phyloP scores from a whole-genome alignment of 192 early-diverging fungal species.

The Lunasporangiospora selenospora region DNA sequence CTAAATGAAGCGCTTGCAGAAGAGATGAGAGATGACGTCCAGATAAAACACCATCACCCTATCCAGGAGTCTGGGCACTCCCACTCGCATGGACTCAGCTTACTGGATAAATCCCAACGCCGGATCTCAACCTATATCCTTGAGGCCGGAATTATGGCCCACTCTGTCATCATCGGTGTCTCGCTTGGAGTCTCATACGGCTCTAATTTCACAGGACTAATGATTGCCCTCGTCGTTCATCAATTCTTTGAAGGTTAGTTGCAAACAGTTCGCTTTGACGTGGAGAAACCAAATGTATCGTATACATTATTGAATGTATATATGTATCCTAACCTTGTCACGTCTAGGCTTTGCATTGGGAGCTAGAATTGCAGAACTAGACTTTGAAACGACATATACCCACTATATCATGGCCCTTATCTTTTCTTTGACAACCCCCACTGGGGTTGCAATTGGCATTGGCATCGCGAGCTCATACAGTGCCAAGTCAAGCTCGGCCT shows the following conservation, averaged over 20 bases:
- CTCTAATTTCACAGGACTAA: conserved; percentile 63
- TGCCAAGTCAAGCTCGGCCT: conserved; percentile 50
- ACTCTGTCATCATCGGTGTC: conserved; percentile 73
- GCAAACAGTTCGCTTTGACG: too few relatives aligned
- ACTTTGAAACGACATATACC: conserved; percentile 45
- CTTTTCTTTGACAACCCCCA: conserved; percentile 76
- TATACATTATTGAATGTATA: conserved; percentile 8
- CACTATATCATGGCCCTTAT: conserved; percentile 62
- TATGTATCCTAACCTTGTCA: conserved; percentile 51
- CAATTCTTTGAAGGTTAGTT: conserved; percentile 59
- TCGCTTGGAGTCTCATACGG: conserved; percentile 65
- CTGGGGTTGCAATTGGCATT: conserved; percentile 80
- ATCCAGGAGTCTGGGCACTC: not conserved
- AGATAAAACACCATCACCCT: conserved; percentile 6
- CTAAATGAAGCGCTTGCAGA: not conserved
- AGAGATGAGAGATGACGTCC: not conserved
- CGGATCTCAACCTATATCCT: conserved; percentile 61
- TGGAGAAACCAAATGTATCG: conserved; percentile 1
- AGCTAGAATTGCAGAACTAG: conserved; percentile 64
- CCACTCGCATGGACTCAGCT: conserved; percentile 10
- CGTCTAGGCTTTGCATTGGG: conserved; percentile 71
- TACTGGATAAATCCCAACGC: conserved; percentile 2
- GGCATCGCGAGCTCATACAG: conserved; percentile 65
- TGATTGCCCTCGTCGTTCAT: conserved; percentile 75
- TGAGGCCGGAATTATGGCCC: conserved; percentile 67